Percentiles rank a stretch among this genome's conserved stretches.
Conservation (phyloP, 2,329 filamentous ascomycete species). For the Paracamarosporium sp. region DNA sequence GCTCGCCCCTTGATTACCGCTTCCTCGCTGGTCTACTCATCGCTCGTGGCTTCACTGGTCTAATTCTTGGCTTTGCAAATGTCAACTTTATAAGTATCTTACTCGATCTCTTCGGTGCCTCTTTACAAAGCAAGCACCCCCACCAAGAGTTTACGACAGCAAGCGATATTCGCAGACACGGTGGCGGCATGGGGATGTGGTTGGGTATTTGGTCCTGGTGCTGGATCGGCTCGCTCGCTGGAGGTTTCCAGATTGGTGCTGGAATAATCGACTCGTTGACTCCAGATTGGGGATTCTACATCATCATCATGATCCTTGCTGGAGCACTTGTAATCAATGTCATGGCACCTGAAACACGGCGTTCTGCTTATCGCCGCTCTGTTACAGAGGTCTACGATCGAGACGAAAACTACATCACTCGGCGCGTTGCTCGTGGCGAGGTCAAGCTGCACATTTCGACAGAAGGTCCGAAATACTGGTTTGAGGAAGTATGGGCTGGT, state of each 20-base stretch:
- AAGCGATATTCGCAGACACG: conserved; percentile 74
- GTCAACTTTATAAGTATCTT: conserved; percentile 78
- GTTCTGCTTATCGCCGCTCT: conserved; percentile 71
- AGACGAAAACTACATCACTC: conserved; percentile 56
- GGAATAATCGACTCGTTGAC: conserved; percentile 68
- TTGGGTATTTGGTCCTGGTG: conserved; percentile 71
- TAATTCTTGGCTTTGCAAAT: conserved; percentile 75
- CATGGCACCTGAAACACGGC: conserved; percentile 73
- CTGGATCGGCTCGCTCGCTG: conserved; percentile 72
- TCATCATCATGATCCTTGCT: conserved; percentile 72
- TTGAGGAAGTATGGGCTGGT: conserved; percentile 76
- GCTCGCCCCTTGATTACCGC: conserved; percentile 62
- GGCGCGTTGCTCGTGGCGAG: conserved; percentile 72
- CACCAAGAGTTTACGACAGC: conserved; percentile 74
- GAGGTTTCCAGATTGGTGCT: conserved; percentile 77
- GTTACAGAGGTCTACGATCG: conserved; percentile 64
- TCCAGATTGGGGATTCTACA: conserved; percentile 78
- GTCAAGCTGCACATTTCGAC: conserved; percentile 77
- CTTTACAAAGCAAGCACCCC: conserved; percentile 73
- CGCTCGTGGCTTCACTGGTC: conserved; percentile 70
- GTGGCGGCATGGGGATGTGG: conserved; percentile 82
- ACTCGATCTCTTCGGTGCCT: conserved; percentile 78
- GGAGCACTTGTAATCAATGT: conserved; percentile 73
- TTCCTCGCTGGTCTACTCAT: conserved; percentile 69
- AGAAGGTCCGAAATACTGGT: conserved; percentile 77